phyloP scores from a whole-genome alignment of 208 protist species.

The Porcisia hertigi region DNA sequence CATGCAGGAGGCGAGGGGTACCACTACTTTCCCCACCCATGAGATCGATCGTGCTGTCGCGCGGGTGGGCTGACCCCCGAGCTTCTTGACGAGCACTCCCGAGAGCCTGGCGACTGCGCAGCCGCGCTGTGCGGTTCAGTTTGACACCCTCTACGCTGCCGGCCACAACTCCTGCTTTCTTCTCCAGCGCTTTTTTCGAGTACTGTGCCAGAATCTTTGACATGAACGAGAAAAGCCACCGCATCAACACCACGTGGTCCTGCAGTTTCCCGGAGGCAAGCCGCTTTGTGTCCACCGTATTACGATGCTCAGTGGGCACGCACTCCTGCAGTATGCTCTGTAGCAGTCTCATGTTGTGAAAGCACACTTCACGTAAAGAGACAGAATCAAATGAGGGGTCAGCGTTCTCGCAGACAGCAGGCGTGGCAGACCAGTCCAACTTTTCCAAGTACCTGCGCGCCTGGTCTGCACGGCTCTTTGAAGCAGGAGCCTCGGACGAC shows the following conservation, averaged over 20 bases:
- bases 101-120: slow-evolving; percentile 20
- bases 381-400: slow-evolving; percentile 62
- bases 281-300: slow-evolving; percentile 57
- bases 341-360: slow-evolving; percentile 69
- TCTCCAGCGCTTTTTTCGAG: slow-evolving; percentile 56
- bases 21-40: neutral
- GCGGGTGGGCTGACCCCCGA: neutral
- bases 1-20: neutral
- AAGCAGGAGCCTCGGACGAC: slow-evolving; percentile 32
- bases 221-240: slow-evolving; percentile 83
- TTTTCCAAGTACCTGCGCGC: slow-evolving; percentile 25
- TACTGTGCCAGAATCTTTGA: slow-evolving; percentile 68
- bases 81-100: neutral
- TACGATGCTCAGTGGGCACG: slow-evolving; percentile 49
- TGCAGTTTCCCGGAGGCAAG: slow-evolving; percentile 78
- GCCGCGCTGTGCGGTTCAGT: slow-evolving; percentile 40
- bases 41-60: neutral
- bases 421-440: slow-evolving; percentile 66
- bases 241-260: slow-evolving; percentile 76
- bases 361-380: slow-evolving; percentile 44
- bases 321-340: slow-evolving; percentile 70
- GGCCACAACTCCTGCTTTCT: slow-evolving; percentile 17
- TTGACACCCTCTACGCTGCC: slow-evolving; percentile 55
- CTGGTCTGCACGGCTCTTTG: slow-evolving; percentile 22
- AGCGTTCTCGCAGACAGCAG: slow-evolving; percentile 56